phyloP scores from a whole-genome alignment of 345 rosid genomes.

The Aegle marmelos region DNA sequence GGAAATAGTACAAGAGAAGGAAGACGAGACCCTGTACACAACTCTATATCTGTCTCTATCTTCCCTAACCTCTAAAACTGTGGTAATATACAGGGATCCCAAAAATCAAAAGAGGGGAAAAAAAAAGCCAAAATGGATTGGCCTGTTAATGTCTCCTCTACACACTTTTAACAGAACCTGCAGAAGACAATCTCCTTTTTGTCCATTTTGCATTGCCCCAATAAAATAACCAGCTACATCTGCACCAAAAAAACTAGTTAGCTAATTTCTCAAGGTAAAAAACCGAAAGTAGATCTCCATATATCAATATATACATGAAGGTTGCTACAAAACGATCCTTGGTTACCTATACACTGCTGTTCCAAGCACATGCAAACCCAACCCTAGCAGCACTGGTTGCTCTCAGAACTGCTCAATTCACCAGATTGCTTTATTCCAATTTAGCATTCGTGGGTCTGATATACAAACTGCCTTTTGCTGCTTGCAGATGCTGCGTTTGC shows the following conservation, averaged over 20 bases:
- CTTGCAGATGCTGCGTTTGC: constrained; percentile 58
- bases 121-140: not conserved
- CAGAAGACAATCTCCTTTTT: constrained; percentile 19
- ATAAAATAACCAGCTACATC: constrained; percentile 41
- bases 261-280: not conserved
- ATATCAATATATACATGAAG: not conserved
- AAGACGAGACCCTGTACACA: constrained; percentile 56
- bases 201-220: constrained; percentile 22
- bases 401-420: constrained; percentile 43
- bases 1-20: constrained; percentile 34
- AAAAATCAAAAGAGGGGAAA: constrained; percentile 5
- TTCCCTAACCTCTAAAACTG: constrained; percentile 46
- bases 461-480: constrained; percentile 56
- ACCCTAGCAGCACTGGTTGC: constrained; percentile 47
- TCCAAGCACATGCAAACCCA: constrained; percentile 51
- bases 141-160: constrained; percentile 13
- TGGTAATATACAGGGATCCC: constrained; percentile 56
- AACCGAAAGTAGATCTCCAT: not conserved
- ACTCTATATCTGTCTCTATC: constrained; percentile 56
- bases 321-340: not conserved
- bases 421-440: constrained; percentile 52
- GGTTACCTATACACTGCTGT: constrained; percentile 78
- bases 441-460: constrained; percentile 57
- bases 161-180: constrained; percentile 24
- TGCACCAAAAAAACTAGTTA: constrained; percentile 23